These are phyloP conservation scores for Aspergillus ellipticus DNA, from an alignment of 495 filamentous ascomycete species.

Conservation along the genomic window DNA sequence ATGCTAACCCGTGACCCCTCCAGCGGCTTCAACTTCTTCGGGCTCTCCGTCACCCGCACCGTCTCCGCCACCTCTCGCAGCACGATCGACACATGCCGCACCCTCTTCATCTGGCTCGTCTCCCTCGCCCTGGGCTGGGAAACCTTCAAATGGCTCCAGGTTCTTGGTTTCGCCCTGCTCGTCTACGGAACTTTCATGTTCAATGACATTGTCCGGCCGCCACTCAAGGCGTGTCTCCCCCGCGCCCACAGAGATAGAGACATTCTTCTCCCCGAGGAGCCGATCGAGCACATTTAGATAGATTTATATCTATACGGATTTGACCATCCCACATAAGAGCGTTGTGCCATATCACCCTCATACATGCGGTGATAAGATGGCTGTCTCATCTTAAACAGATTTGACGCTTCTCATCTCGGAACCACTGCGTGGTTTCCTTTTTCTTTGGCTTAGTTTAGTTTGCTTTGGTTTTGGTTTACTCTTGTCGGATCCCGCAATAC, in stretches of 20 bases:
- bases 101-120: conserved; percentile 97
- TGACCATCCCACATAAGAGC: too few species aligned
- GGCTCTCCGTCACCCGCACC: conserved; percentile 80
- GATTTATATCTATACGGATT: too few species aligned
- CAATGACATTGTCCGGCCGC: conserved; percentile 86
- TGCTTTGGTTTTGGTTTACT: too few species aligned
- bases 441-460: too few species aligned
- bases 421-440: too few species aligned
- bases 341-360: background rate
- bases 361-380: too few species aligned
- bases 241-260: conserved; percentile 35
- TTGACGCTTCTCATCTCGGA: too few species aligned
- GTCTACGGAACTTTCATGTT: conserved; percentile 98
- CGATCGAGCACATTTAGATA: conserved; percentile 68
- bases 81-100: conserved; percentile 96
- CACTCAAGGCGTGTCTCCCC: conserved; percentile 59
- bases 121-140: conserved; percentile 94
- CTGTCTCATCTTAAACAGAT: too few species aligned
- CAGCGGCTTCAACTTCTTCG: conserved; percentile 98
- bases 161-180: conserved; percentile 78
- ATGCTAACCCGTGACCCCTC: conserved; percentile 7
- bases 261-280: conserved; percentile 77
- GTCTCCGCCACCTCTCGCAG: conserved; percentile 90
- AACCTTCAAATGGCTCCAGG: conserved; percentile 96
- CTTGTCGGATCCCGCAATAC: too few species aligned